Base-by-base conservation (phyloP, 108 stramenopile species). In the Licmophora abbreviata region DNA sequence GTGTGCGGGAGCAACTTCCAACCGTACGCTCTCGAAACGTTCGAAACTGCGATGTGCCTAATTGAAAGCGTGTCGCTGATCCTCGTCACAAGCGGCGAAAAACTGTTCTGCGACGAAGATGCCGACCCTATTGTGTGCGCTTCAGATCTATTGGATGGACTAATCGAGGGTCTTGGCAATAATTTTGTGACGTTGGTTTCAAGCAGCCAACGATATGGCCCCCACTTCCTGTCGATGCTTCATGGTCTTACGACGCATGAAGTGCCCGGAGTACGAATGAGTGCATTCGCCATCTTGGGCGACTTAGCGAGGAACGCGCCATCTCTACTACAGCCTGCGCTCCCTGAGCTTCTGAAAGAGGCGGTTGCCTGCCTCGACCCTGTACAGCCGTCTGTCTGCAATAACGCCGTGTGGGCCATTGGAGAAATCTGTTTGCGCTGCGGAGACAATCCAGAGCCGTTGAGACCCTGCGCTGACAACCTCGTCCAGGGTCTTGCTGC, bases 331-430 rank as follows among this genome's bases (percentile, higher is more conserved):
- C 79, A 87, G 58, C 63, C 84, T 7, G 85, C 74, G 0, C 42
- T 92, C 15, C 63, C 82, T 24, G 54, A 81, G 40, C 54, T 92
- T 0, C 25, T 85, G 29, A 55, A 69, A 29, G 83, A 83, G 38
- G 74, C 83, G 8, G 56, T 86, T 29, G 29, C 56, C 17, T 81
- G 73, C 44, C 67, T 84, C 7, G 81, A 84, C 45, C 68, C 76
- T 4, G 56, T 45, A 20, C 71, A 70, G 44, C 65, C 79, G 25
- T 62, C 73, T 42, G 82, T 88, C 11, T 85, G 85, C 59, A 92
- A 83, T 62, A 95, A 95, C 68, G 91, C 91, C 7, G 77, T 90
- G 29, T 95, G 94, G 94, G 86, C 94, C 21, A 63, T 92, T 28
- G 94, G 94, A 12, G 94, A 95, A 71, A 72, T 95, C 4, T 85